phyloP scores from a whole-genome alignment of 2,329 filamentous ascomycete species.

The Ophiosphaerella narmari region DNA sequence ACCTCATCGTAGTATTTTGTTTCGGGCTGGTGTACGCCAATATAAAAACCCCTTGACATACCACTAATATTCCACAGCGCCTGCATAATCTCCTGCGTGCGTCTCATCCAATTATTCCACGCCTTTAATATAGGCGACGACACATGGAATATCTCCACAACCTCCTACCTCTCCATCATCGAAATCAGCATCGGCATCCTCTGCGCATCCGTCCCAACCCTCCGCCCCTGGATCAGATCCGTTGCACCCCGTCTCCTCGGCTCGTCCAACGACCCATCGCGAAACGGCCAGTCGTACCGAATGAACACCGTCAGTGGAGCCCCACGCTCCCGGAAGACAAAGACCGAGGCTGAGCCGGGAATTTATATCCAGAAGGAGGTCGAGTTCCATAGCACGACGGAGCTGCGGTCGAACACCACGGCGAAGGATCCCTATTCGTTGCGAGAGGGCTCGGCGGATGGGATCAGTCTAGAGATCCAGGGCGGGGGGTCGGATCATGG shows the following conservation, averaged over 20 bases:
- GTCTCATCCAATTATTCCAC: conserved; percentile 12
- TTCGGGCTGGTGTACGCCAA: conserved; percentile 17
- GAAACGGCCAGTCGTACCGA: background rate
- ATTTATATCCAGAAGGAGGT: conserved; percentile 22
- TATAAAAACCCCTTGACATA: background rate
- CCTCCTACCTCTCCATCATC: conserved; percentile 12
- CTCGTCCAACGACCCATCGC: conserved; percentile 1
- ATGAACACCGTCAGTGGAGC: background rate
- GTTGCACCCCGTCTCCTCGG: conserved; percentile 11
- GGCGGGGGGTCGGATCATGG: no score
- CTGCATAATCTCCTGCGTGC: conserved; percentile 20
- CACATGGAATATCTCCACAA: conserved; percentile 16
- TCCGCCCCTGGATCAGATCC: conserved; percentile 17
- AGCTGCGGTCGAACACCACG: conserved; percentile 1
- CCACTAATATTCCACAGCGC: conserved; percentile 7
- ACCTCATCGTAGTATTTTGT: conserved; percentile 17
- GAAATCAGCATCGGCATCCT: conserved; percentile 24
- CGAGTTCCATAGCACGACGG: conserved; percentile 21
- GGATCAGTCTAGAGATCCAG: background rate
- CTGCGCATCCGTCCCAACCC: conserved; percentile 22
- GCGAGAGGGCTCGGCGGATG: background rate
- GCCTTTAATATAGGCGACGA: conserved; percentile 3
- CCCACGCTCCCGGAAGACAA: background rate
- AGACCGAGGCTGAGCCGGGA: conserved; percentile 2
- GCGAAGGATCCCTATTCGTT: background rate